phyloP scores from a whole-genome alignment of 139 green algal species.

The Edaphochlamys debaryana region DNA sequence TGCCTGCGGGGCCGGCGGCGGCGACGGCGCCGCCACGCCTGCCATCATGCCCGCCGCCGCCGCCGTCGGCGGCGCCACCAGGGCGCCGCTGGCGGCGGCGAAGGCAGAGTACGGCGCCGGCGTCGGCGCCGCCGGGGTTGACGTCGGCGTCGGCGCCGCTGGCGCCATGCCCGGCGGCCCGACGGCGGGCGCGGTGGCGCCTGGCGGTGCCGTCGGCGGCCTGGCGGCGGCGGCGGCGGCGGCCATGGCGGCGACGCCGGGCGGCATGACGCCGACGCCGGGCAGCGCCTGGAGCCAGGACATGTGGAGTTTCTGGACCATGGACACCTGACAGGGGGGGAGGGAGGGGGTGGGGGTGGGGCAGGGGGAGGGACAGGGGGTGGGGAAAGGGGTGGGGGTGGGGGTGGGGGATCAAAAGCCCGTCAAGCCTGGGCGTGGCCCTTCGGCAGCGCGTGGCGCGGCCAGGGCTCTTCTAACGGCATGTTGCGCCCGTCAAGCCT shows the following conservation, averaged over 20 bases:
- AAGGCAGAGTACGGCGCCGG: too few relatives aligned
- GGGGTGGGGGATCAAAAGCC: too few relatives aligned
- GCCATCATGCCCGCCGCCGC: constrained; percentile 13
- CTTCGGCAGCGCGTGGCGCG: too few relatives aligned
- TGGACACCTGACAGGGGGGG: constrained; percentile 62
- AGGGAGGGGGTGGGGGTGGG: too few relatives aligned
- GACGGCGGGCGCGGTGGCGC: not conserved
- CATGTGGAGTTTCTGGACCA: constrained; percentile 66
- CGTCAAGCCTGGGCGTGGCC: too few relatives aligned
- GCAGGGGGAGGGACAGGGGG: too few relatives aligned
- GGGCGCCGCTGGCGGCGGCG: too few relatives aligned
- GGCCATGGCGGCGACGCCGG: constrained; percentile 27
- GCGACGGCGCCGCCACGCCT: constrained; percentile 2
- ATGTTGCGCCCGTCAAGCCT: too few relatives aligned
- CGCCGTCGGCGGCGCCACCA: constrained; percentile 34
- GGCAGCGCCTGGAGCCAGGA: constrained; percentile 53
- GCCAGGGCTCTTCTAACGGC: too few relatives aligned
- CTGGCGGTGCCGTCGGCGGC: too few relatives aligned
- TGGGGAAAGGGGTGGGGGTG: too few relatives aligned
- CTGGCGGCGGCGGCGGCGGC: constrained; percentile 12
- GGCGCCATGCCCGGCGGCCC: constrained; percentile 16
- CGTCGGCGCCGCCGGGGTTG: not conserved
- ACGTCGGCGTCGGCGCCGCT: too few relatives aligned
- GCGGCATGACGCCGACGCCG: constrained; percentile 37
- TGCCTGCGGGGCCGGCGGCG: not conserved